A percentile compares a stretch with the other conserved stretches of the same genome.
Evolutionary conservation across 2,329 filamentous ascomycete species (phyloP).

Genomic region (Sporothrix pseudoabietina): DNA sequence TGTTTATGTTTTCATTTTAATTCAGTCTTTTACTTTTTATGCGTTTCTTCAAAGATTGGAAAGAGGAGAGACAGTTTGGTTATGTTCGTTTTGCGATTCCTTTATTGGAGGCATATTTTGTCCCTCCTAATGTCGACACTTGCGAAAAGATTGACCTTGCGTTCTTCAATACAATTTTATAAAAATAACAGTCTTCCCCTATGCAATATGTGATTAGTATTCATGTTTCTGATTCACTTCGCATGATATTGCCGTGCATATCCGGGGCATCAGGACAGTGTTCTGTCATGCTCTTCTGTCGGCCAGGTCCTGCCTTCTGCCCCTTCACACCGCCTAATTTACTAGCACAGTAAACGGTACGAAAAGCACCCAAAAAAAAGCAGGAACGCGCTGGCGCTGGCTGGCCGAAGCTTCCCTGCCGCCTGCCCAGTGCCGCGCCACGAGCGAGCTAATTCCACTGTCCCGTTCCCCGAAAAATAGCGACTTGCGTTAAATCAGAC

Average conservation of each 20-base stretch:
- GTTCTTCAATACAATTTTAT: neutral
- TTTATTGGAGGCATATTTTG: neutral
- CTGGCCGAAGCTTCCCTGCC: neutral
- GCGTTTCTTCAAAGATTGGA: neutral
- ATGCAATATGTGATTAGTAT: neutral
- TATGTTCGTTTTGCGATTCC: neutral
- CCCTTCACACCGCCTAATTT: conserved; percentile 7
- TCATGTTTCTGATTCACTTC: neutral
- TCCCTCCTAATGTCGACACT: no score
- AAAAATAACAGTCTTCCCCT: neutral
- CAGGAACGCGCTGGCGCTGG: neutral
- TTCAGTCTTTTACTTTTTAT: neutral
- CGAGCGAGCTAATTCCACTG: neutral
- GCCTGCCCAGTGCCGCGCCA: neutral
- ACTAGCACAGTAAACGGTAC: neutral
- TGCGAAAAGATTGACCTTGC: neutral
- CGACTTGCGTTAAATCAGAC: neutral
- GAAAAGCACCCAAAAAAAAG: neutral
- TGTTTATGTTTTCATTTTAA: neutral
- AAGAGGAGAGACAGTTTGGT: conserved; percentile 4
- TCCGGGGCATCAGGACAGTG: neutral
- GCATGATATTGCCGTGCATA: neutral
- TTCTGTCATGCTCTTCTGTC: no score
- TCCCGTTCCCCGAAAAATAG: neutral
- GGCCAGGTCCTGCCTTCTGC: neutral